Evolutionary conservation across 495 filamentous ascomycete species (phyloP).

Genomic region (Stereocaulon alpinum): DNA sequence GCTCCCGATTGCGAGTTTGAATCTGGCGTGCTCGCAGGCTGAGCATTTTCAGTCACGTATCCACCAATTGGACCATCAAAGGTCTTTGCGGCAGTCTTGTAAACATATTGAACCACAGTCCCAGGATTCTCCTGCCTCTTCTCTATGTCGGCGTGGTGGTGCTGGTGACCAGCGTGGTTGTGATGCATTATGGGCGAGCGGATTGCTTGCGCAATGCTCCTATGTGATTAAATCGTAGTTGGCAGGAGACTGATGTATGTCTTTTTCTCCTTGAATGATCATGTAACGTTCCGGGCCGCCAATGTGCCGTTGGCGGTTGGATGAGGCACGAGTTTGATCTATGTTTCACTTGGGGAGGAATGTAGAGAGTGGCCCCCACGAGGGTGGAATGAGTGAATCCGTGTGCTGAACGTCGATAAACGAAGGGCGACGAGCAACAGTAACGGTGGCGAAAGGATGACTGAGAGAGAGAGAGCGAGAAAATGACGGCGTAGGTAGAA

Average conservation of each 20-base stretch:
- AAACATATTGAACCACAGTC: slow-evolving; percentile 41
- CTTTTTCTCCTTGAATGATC: background rate
- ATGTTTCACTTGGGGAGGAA: slow-evolving; percentile 15
- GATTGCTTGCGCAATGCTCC: slow-evolving; percentile 16
- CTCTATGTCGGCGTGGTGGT: slow-evolving; percentile 16
- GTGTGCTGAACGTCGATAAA: slow-evolving; percentile 28
- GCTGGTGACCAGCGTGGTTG: slow-evolving; percentile 26
- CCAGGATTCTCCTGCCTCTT: slow-evolving; percentile 22
- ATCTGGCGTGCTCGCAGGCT: slow-evolving; percentile 6
- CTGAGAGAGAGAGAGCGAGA: background rate
- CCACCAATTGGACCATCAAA: slow-evolving; percentile 48
- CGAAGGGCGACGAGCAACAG: slow-evolving; percentile 34
- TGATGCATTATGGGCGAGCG: slow-evolving; percentile 22
- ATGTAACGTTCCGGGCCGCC: background rate
- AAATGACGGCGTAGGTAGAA: background rate
- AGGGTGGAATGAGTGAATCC: slow-evolving; percentile 15
- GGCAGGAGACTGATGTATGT: background rate
- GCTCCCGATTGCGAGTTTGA: slow-evolving; percentile 6
- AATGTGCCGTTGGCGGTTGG: slow-evolving; percentile 1
- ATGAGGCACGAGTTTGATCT: slow-evolving; percentile 5
- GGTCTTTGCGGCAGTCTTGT: slow-evolving; percentile 44
- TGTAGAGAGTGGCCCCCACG: slow-evolving; percentile 4
- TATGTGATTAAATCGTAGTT: slow-evolving; percentile 8
- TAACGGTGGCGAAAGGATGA: slow-evolving; percentile 3
- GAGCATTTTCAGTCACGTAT: slow-evolving; percentile 37